Evolutionary conservation across 164 flowering plant species (phyloP), one percentile per base, ranked within the genome.

Genomic region (Magnolia kwangsiensis): DNA sequence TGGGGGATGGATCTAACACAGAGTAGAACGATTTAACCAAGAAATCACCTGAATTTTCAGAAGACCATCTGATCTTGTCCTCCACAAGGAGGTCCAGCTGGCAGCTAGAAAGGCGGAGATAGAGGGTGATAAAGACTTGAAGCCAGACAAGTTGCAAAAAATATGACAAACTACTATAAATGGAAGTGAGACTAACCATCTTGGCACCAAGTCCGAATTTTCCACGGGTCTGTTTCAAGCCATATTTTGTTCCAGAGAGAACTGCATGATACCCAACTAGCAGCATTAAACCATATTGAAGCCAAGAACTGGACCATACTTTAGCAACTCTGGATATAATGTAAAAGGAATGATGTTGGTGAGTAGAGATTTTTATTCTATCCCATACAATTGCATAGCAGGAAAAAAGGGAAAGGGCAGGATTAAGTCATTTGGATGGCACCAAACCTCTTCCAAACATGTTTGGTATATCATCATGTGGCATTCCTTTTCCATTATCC

Each of bases 401-500:
- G 13, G 79, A 0, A 14, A 77, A 79, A 81, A 21, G n/a, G 45
- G 70, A 77, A 83, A 74, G 64, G 29, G 29, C 74, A 79, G 20
- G 55, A 79, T 61, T 50, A 63, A 79, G 71, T 50, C 66, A 72
- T 45, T 51, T 71, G 21, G 64, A 70, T 50, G 21, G 72, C 59
- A 68, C 11, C 80, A 74, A 72, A 96, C 98, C 99, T 92, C 98
- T 87, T 81, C 99, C 99, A 88, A 96, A 94, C 99, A 96, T 96
- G 81, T 96, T 91, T 59, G 98, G 98, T 77, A 96, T 93, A 84
- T 96, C 98, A 85, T 96, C 99, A 82, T 94, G 96, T 19, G 99
- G 86, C 99, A 96, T 96, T 85, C 98, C 98, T 88, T 76, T 94
- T 82, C 99, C 99, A 85, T 96, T 96, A 73, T 96, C 99, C 99